phyloP scores from a whole-genome alignment of 768 basidiomycete genomes.

The Tricholoma bakamatsutake region DNA sequence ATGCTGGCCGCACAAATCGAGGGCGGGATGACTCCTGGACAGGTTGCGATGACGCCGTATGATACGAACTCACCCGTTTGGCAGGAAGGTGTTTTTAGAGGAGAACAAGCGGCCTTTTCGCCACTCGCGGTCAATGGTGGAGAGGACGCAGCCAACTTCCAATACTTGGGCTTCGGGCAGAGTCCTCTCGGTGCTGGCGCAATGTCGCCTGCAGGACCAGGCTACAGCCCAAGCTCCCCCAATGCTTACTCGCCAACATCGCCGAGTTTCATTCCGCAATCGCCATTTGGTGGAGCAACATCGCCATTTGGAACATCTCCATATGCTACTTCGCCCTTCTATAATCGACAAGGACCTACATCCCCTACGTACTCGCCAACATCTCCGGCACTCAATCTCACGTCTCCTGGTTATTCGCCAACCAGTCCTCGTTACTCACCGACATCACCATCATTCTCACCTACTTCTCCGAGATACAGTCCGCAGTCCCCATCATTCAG shows the following conservation, averaged over 20 bases:
- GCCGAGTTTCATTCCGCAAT: slow-evolving; percentile 77
- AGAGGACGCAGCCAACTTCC: slow-evolving; percentile 76
- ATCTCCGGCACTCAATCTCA: slow-evolving; percentile 74
- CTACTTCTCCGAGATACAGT: slow-evolving; percentile 79
- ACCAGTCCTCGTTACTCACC: slow-evolving; percentile 86
- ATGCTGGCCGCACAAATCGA: slow-evolving; percentile 76
- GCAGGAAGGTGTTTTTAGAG: slow-evolving; percentile 72
- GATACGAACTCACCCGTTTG: slow-evolving; percentile 86
- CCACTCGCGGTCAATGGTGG: slow-evolving; percentile 84
- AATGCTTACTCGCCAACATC: slow-evolving; percentile 87
- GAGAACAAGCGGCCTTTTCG: slow-evolving; percentile 90
- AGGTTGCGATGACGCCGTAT: slow-evolving; percentile 95
- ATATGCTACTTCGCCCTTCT: slow-evolving; percentile 83
- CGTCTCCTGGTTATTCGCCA: slow-evolving; percentile 81
- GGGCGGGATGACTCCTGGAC: slow-evolving; percentile 86
- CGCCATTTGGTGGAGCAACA: slow-evolving; percentile 76
- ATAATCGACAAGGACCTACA: slow-evolving; percentile 54
- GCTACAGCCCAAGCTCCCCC: slow-evolving; percentile 90
- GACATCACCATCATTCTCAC: slow-evolving; percentile 80
- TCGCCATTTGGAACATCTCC: slow-evolving; percentile 80
- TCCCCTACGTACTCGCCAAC: slow-evolving; percentile 89
- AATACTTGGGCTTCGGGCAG: slow-evolving; percentile 71
- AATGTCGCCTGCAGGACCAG: slow-evolving; percentile 84
- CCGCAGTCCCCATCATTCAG: slow-evolving; percentile 89
- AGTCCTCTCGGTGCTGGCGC: slow-evolving; percentile 80